Evolutionary conservation across 2,329 filamentous ascomycete genomes (phyloP).

Genomic region (Colletotrichum australisinense): DNA sequence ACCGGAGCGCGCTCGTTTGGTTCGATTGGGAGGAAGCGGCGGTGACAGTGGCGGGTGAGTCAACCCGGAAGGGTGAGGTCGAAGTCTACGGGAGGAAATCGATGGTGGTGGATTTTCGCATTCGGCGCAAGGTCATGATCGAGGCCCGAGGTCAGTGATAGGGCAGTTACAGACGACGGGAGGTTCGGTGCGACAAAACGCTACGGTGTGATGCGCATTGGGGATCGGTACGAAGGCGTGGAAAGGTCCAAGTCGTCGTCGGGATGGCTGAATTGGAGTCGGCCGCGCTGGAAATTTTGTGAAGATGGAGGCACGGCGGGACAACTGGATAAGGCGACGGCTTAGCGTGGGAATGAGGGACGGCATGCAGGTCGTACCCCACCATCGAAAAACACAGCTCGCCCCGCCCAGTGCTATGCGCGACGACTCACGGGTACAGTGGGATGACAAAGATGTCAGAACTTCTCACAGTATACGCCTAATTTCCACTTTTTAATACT

Average conservation of each 20-base stretch:
- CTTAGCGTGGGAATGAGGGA: slow-evolving; percentile 23
- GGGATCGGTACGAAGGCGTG: not conserved
- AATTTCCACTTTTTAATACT: too few relatives aligned
- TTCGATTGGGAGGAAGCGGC: not conserved
- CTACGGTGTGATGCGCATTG: slow-evolving; percentile 7
- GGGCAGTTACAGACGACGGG: not conserved
- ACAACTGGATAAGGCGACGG: not conserved
- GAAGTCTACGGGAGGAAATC: slow-evolving; percentile 26
- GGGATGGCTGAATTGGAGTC: slow-evolving; percentile 1
- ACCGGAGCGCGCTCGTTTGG: not conserved
- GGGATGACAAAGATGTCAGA: too few relatives aligned
- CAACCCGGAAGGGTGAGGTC: slow-evolving; percentile 9
- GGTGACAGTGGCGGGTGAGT: too few relatives aligned
- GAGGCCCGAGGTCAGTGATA: not conserved
- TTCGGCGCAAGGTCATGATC: slow-evolving; percentile 34
- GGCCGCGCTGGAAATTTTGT: slow-evolving; percentile 26
- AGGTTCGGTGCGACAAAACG: not conserved
- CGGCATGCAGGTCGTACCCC: slow-evolving; percentile 34
- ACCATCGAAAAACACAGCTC: slow-evolving; percentile 33
- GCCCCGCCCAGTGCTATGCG: slow-evolving; percentile 1
- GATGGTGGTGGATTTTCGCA: slow-evolving; percentile 26
- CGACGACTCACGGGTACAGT: not conserved
- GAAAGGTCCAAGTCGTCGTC: not conserved
- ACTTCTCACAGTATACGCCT: too few relatives aligned
- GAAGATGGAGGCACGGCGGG: slow-evolving; percentile 20